Percentiles rank a stretch among this genome's conserved stretches.
Evolutionary conservation across 305 asterid genomes (phyloP).

Genomic region (Salvia sclarea): DNA sequence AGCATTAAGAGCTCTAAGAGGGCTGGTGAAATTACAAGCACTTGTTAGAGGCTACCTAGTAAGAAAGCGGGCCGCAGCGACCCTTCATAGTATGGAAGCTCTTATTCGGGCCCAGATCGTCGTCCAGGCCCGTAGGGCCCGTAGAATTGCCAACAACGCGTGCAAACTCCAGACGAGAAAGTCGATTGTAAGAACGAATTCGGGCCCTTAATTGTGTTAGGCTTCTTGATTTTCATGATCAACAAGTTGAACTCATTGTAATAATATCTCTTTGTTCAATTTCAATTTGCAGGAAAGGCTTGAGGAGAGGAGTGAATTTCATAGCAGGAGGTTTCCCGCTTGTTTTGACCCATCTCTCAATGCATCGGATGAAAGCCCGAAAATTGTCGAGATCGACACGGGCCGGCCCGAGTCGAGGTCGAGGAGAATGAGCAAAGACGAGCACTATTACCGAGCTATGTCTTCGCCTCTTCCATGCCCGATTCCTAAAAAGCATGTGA

Average conservation of each 20-base stretch:
- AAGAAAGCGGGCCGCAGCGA: slow-evolving; percentile 83
- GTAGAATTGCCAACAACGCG: background rate
- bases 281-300: no score
- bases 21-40: slow-evolving; percentile 89
- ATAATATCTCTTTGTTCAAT: no score
- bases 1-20: slow-evolving; percentile 80
- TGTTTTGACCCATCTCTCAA: slow-evolving; percentile 47
- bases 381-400: slow-evolving; percentile 82
- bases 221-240: no score
- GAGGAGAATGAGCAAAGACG: slow-evolving; percentile 54
- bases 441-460: slow-evolving; percentile 47
- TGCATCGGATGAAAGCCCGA: slow-evolving; percentile 69
- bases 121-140: slow-evolving; percentile 65
- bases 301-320: slow-evolving; percentile 61
- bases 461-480: slow-evolving; percentile 65
- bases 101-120: slow-evolving; percentile 82
- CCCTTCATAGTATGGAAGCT: slow-evolving; percentile 89
- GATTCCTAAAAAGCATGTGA: no score
- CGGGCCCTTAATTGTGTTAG: no score
- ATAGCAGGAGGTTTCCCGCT: slow-evolving; percentile 66
- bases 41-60: slow-evolving; percentile 84
- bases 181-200: slow-evolving; percentile 51
- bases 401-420: slow-evolving; percentile 67
- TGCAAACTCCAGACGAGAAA: slow-evolving; percentile 35
- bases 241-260: no score